Conservation (phyloP, 1,284 basidiomycete species). For the Cerioporus squamosus region DNA sequence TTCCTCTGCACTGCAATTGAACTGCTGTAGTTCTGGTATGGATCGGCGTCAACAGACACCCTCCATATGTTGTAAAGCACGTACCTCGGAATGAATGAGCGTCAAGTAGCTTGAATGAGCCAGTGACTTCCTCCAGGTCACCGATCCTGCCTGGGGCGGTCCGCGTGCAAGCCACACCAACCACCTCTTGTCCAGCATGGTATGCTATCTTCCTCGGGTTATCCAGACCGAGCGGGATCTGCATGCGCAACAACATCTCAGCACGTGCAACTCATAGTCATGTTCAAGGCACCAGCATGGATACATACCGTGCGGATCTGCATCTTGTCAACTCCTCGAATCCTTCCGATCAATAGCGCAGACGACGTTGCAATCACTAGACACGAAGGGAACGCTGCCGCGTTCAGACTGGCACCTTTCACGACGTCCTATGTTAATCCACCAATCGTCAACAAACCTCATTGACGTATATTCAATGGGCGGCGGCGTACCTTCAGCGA, state of each 20-base stretch:
- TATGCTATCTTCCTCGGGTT: slow-evolving; percentile 70
- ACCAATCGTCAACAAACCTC: background rate
- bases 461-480: slow-evolving; percentile 16
- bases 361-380: slow-evolving; percentile 61
- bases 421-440: slow-evolving; percentile 55
- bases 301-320: slow-evolving; percentile 75
- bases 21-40: slow-evolving; percentile 50
- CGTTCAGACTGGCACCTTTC: slow-evolving; percentile 57
- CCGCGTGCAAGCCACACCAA: slow-evolving; percentile 67
- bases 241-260: background rate
- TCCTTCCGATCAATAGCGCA: slow-evolving; percentile 64
- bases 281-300: too few relatives aligned
- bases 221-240: slow-evolving; percentile 73
- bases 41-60: background rate
- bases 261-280: too few relatives aligned
- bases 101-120: slow-evolving; percentile 72
- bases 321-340: slow-evolving; percentile 78
- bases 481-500: slow-evolving; percentile 63
- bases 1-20: slow-evolving; percentile 57
- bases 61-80: slow-evolving; percentile 24
- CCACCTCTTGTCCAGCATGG: slow-evolving; percentile 53
- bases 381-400: slow-evolving; percentile 51
- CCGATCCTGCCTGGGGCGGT: slow-evolving; percentile 59
- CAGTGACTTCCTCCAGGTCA: slow-evolving; percentile 50
- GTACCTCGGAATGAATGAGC: slow-evolving; percentile 68